Conservation (phyloP, 768 basidiomycete species). For the Tulasnella sp. region DNA sequence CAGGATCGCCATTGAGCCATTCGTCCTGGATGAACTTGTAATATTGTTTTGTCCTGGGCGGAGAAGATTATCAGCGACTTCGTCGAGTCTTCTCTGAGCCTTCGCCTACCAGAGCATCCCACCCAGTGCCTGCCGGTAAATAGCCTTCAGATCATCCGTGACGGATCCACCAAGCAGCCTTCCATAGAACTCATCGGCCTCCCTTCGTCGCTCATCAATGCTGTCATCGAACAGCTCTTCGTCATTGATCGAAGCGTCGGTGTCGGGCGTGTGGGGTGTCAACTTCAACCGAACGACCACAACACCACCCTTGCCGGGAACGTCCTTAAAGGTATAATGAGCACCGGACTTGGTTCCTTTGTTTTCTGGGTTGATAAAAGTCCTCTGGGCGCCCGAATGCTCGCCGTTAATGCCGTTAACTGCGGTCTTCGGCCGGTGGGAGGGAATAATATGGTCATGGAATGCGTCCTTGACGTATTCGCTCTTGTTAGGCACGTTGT, state of each 20-base stretch:
- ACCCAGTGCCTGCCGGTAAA: constrained; percentile 92
- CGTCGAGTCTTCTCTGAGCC: neutral
- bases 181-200: constrained; percentile 95
- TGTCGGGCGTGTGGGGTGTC: constrained; percentile 69
- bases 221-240: constrained; percentile 85
- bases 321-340: constrained; percentile 81
- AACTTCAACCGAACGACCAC: constrained; percentile 92
- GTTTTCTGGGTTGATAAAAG: constrained; percentile 80
- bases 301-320: constrained; percentile 89
- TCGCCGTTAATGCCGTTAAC: neutral
- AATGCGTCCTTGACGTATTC: constrained; percentile 94
- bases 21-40: constrained; percentile 95
- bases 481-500: constrained; percentile 79
- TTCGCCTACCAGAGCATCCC: constrained; percentile 84
- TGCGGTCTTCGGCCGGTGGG: constrained; percentile 59
- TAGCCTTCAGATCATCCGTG: constrained; percentile 88
- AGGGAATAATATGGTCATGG: constrained; percentile 92
- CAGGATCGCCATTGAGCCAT: constrained; percentile 94
- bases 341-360: constrained; percentile 90
- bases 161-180: constrained; percentile 76
- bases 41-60: constrained; percentile 75
- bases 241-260: constrained; percentile 77
- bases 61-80: neutral
- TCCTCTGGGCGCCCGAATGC: neutral
- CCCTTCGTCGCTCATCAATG: constrained; percentile 84